Evolutionary conservation across 768 basidiomycete genomes (phyloP).

Genomic region (Leccinum uliginosum): DNA sequence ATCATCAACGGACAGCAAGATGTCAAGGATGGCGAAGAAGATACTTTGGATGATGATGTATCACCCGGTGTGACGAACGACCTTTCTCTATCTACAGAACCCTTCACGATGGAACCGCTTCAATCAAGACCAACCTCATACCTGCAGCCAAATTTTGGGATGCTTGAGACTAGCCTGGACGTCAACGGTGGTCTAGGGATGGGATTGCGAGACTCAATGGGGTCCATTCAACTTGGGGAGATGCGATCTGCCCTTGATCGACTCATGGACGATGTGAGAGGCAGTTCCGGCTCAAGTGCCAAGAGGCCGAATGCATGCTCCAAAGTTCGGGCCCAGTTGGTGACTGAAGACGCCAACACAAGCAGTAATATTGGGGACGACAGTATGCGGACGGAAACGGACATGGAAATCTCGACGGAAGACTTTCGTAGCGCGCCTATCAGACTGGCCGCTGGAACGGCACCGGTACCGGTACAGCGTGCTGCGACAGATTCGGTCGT

Average conservation of each 20-base stretch:
- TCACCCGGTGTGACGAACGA: not conserved
- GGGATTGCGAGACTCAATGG: conserved; percentile 37
- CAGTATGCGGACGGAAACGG: conserved; percentile 29
- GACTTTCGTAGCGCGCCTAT: conserved; percentile 22
- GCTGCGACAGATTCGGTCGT: conserved; percentile 49
- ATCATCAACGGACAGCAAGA: not conserved
- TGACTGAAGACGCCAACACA: conserved; percentile 33
- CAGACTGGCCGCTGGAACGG: conserved; percentile 1
- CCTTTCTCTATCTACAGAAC: not conserved
- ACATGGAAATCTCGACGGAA: conserved; percentile 28
- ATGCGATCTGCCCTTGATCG: conserved; percentile 72
- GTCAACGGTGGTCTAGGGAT: conserved; percentile 21
- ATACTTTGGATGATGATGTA: not conserved
- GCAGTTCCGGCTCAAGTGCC: conserved; percentile 24
- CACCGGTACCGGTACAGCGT: conserved; percentile 38
- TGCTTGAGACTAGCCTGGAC: conserved; percentile 24
- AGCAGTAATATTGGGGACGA: conserved; percentile 31
- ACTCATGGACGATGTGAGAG: conserved; percentile 63
- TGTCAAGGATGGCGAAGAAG: not conserved
- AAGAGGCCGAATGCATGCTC: conserved; percentile 10
- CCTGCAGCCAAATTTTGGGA: conserved; percentile 11
- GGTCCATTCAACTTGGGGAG: conserved; percentile 56
- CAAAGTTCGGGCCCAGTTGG: conserved; percentile 24
- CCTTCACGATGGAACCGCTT: not conserved
- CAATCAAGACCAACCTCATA: conserved; percentile 10